These are phyloP conservation scores for Fraxinus latifolia DNA, from an alignment of 305 asterid species.

Conservation along the genomic window DNA sequence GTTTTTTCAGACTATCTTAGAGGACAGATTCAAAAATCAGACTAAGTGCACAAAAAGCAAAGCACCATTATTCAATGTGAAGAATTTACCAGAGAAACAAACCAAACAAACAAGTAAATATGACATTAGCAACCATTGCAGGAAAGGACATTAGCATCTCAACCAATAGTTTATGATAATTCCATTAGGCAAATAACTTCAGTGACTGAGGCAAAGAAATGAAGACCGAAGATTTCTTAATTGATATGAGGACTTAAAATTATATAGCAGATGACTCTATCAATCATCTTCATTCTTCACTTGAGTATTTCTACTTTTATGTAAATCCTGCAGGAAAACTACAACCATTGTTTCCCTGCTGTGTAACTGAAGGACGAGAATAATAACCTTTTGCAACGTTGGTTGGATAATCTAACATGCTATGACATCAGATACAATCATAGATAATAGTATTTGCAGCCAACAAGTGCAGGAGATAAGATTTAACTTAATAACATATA, in stretches of 20 bases:
- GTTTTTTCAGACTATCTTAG: not conserved
- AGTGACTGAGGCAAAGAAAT: not conserved
- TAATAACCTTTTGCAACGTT: slow-evolving; percentile 1
- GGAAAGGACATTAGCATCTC: not conserved
- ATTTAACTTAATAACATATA: slow-evolving; percentile 15
- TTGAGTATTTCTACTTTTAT: not conserved
- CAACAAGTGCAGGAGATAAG: not conserved
- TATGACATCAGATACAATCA: not conserved
- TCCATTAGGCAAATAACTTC: not conserved
- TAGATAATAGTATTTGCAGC: slow-evolving; percentile 5
- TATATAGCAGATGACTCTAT: not conserved
- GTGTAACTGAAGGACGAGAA: not conserved
- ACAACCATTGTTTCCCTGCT: not conserved
- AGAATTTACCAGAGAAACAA: not conserved
- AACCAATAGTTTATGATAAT: not conserved
- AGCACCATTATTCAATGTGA: not conserved
- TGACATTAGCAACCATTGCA: not conserved
- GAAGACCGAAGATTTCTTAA: not conserved
- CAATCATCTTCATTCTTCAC: not conserved
- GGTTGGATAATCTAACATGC: slow-evolving; percentile 14
- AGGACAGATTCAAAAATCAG: not conserved
- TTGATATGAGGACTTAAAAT: not conserved
- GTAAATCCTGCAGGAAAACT: not conserved
- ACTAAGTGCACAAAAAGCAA: not conserved
- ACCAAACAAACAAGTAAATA: not conserved